Base-by-base conservation (phyloP, 73 alveolate genomes). In the Effrenium voratum region DNA sequence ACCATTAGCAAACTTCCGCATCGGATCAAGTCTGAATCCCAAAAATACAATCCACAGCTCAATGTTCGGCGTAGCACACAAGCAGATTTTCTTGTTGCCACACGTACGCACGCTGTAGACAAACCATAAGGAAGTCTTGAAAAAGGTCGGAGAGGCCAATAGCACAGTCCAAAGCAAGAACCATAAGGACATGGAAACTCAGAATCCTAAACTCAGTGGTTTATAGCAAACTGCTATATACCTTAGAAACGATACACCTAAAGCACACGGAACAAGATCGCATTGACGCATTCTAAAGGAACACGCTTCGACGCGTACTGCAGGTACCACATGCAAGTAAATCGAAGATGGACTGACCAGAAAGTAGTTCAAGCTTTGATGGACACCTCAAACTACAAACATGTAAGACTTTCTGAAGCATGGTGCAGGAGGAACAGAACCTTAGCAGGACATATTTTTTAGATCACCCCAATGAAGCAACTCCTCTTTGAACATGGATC, bases 151-250 rank as follows among this genome's bases (percentile, higher is more conserved):
- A 66, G 77, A 66, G 32, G 77, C 77, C 19, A 66, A 2, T 5
- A 30, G 77, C 77, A 66, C 32, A 66, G 77, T 66, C 79, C 79
- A 66, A 66, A 66, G 79, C 79, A 36, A 66, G 79, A 66, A 66
- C 79, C 79, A 66, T 41, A 16, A 66, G n/a, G n/a, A 6, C 43
- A 66, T 66, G 79, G 79, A 66, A 66, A 41, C 46, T 66, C 1
- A 66, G 41, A 32, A 41, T 30, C 40, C 13, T 66, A 41, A 66
- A 24, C 22, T 19, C 46, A 66, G 79, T 13, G 44, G 41, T 24
- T 16, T 66, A 30, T 30, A 32, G 36, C 79, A 66, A 66, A 32
- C 6, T 66, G 3, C 36, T 22, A 22, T 66, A 66, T 41, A 41
- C 44, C 36, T 32, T 66, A 66, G 79, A 66, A 5, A 66, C 79